phyloP scores from a whole-genome alignment of 2,329 filamentous ascomycete genomes.

The Metarhizium robertsii region DNA sequence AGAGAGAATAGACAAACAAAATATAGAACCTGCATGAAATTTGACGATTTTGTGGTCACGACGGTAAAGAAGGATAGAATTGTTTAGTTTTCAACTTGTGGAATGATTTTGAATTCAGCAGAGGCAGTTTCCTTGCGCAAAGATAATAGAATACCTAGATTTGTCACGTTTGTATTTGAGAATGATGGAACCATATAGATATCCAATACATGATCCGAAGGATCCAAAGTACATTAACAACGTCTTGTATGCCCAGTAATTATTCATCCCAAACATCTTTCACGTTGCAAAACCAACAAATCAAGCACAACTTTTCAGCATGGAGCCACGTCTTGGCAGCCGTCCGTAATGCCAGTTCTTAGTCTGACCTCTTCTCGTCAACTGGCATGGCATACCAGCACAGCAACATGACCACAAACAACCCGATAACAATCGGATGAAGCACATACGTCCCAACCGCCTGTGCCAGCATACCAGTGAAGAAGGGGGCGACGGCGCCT shows the following conservation, averaged over 20 bases:
- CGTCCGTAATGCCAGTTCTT: constrained; percentile 9
- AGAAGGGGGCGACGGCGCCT: constrained; percentile 57
- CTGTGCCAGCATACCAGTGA: constrained; percentile 55
- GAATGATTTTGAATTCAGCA: neutral
- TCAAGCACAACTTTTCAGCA: too few species aligned
- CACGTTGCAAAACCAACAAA: neutral
- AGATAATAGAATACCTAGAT: neutral
- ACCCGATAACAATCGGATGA: constrained; percentile 55
- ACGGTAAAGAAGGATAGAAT: neutral
- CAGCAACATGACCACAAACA: constrained; percentile 55
- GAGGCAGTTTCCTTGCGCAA: neutral
- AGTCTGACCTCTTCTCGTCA: constrained; percentile 51
- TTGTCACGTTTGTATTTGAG: neutral
- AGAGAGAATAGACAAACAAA: too few species aligned
- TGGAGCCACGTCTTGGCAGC: too few species aligned
- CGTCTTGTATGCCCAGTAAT: neutral
- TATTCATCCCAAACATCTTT: neutral
- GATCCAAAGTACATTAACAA: neutral
- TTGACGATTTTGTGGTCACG: neutral
- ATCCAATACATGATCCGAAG: neutral
- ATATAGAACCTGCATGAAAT: neutral
- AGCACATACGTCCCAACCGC: constrained; percentile 53
- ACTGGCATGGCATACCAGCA: constrained; percentile 55
- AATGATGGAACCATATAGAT: neutral
- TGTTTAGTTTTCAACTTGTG: neutral